Conservation (phyloP, 441 rosid genomes). For the Bocquillonia castaneifolia region DNA sequence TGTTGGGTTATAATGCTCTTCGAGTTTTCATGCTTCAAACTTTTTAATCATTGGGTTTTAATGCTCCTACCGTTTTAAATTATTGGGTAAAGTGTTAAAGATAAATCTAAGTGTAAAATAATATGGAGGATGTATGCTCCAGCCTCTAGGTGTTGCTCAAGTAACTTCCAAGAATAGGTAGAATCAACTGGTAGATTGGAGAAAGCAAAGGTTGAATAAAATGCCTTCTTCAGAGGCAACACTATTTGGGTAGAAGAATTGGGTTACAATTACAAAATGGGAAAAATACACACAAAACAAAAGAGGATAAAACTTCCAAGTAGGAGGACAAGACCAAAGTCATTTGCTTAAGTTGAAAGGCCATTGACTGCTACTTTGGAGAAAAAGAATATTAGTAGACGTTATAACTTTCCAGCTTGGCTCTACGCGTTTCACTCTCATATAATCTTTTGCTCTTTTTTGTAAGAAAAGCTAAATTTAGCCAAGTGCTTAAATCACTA, state of each 20-base stretch:
- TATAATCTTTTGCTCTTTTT: not conserved
- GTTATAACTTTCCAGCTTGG: slow-evolving; percentile 27
- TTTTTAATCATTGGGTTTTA: no score
- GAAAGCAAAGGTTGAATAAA: not conserved
- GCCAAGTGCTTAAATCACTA: no score
- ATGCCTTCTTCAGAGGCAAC: not conserved
- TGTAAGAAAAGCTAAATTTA: no score
- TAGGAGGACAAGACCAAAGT: not conserved
- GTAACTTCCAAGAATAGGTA: not conserved
- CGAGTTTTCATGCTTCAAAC: no score
- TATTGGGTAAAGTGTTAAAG: no score
- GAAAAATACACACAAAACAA: not conserved
- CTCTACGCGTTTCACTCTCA: slow-evolving; percentile 18
- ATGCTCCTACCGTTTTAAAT: no score
- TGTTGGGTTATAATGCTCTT: no score
- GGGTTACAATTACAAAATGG: not conserved
- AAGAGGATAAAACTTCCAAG: not conserved
- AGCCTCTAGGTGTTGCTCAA: not conserved
- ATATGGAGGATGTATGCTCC: no score
- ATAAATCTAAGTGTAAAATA: no score
- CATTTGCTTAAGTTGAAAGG: slow-evolving; percentile 14
- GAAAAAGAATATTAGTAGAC: slow-evolving; percentile 3
- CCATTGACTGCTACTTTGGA: slow-evolving; percentile 9
- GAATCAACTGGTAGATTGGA: not conserved
- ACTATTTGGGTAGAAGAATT: not conserved